Evolutionary conservation across 2,329 filamentous ascomycete species (phyloP), one percentile per base, ranked within the genome.

Genomic region (Penicillium sp.): DNA sequence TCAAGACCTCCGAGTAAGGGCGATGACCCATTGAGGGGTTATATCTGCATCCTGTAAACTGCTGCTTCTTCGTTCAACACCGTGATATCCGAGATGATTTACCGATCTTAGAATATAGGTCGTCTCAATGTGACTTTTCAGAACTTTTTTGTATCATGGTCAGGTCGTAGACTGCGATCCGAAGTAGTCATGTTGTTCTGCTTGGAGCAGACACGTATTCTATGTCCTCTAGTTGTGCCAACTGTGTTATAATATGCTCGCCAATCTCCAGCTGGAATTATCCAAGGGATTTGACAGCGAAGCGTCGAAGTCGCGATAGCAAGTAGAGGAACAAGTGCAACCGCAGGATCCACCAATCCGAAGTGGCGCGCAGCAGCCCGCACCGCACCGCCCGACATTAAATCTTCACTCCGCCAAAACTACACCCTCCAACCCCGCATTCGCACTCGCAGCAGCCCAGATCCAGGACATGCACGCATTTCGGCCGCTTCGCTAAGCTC

Each of bases 1-100:
- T 91, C 72, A 88, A 88, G 79, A 63, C 73, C 43, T 64, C 60
- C 33, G 58, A 67, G 51, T 68, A 67, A 52, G 43, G 17, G 14
- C 11, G 9, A 32, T 32, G 4, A 34, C 18, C 10, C 20, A 11
- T 25, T n/a, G 29, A n/a, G 29, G 23, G 10, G 20, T 11, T 36
- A 7, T 16, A 25, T n/a, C 25, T 27, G 6, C 14, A 6, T 27
- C 11, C 10, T n/a, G 10, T 6, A 13, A 27, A n/a, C 14, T 27
- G 11, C 23, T 27, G 15, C n/a, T 38, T 50, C 39, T 20, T 49
- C 45, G 40, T 11, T 18, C 42, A 28, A 16, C 45, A 19, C 44
- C 38, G 51, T 53, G 51, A 56, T 56, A 56, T 57, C 54, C 53
- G 42, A 46, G 36, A 36, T 40, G 19, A 36, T 39, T 21, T 11